Evolutionary conservation across 1,284 basidiomycete genomes (phyloP).

Genomic region (Papiliotrema nemorosa): DNA sequence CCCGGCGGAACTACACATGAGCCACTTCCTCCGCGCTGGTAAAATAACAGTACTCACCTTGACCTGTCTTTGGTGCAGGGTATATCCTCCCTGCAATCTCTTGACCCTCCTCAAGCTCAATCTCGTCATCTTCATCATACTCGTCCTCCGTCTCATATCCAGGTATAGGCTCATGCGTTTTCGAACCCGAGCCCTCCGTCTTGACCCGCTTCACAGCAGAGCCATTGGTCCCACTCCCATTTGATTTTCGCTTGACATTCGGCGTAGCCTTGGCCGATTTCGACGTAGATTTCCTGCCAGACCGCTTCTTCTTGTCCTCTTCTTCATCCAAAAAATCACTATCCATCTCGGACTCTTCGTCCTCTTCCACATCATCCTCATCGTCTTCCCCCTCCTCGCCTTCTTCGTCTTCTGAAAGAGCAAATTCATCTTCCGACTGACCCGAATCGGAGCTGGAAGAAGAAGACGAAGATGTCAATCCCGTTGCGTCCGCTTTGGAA

Average conservation of each 20-base stretch:
- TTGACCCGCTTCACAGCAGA: slow-evolving; percentile 10
- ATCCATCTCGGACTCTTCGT: slow-evolving; percentile 14
- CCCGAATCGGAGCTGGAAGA: slow-evolving; percentile 17
- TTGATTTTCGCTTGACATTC: slow-evolving; percentile 7
- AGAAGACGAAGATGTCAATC: slow-evolving; percentile 32
- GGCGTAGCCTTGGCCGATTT: background rate
- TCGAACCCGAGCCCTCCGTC: slow-evolving; percentile 1
- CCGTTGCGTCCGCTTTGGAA: slow-evolving; percentile 22
- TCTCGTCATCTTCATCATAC: slow-evolving; percentile 47
- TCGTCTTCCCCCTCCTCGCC: background rate
- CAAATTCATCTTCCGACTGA: slow-evolving; percentile 30
- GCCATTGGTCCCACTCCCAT: slow-evolving; percentile 2
- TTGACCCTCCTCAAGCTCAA: slow-evolving; percentile 63
- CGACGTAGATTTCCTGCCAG: too few species aligned
- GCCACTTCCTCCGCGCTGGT: background rate
- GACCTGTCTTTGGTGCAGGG: slow-evolving; percentile 69
- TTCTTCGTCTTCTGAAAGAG: slow-evolving; percentile 22
- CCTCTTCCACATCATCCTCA: slow-evolving; percentile 7
- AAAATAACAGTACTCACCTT: slow-evolving; percentile 56
- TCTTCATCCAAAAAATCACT: slow-evolving; percentile 24
- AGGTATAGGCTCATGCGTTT: slow-evolving; percentile 16
- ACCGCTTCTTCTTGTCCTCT: slow-evolving; percentile 11
- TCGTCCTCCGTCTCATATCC: slow-evolving; percentile 48
- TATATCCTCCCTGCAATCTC: slow-evolving; percentile 49
- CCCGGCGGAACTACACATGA: slow-evolving; percentile 67